A percentile compares a stretch with the other conserved stretches of the same genome.
Evolutionary conservation across 805 yeast species (phyloP).

Genomic region (Starmerella ratchasimensis): DNA sequence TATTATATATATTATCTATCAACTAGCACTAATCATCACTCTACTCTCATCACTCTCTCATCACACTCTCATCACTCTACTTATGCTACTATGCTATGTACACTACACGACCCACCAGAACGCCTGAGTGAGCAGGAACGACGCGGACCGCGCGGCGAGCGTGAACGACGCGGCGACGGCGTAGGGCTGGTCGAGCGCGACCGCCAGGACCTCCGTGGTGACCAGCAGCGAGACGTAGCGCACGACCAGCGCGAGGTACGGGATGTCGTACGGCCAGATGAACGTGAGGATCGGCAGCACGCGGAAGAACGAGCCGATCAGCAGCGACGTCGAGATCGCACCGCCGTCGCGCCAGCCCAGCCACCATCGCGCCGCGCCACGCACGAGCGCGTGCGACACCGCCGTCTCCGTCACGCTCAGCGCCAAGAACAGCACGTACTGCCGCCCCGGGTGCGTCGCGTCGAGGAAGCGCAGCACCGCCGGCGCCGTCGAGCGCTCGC

Average conservation of each 20-base stretch:
- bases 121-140: not conserved
- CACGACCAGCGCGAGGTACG: conserved; percentile 46
- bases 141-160: conserved; percentile 2
- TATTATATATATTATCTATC: too few species aligned
- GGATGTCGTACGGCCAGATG: conserved; percentile 93
- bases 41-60: not conserved
- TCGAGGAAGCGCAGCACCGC: conserved; percentile 19
- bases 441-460: conserved; percentile 24
- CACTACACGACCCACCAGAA: conserved; percentile 8
- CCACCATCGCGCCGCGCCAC: conserved; percentile 25
- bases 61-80: not conserved
- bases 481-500: conserved; percentile 42
- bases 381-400: conserved; percentile 27
- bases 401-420: conserved; percentile 28
- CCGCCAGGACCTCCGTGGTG: conserved; percentile 48
- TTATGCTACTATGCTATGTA: not conserved
- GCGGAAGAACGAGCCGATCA: conserved; percentile 67
- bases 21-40: too few species aligned
- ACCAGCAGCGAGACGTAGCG: conserved; percentile 47
- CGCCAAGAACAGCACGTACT: conserved; percentile 28
- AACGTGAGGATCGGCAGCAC: conserved; percentile 83
- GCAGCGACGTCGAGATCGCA: conserved; percentile 48
- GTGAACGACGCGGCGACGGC: conserved; percentile 24
- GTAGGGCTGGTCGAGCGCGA: conserved; percentile 31
- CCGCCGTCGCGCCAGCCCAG: conserved; percentile 30